phyloP scores from a whole-genome alignment of 257 asterid species.

The Salvia miltiorrhiza region DNA sequence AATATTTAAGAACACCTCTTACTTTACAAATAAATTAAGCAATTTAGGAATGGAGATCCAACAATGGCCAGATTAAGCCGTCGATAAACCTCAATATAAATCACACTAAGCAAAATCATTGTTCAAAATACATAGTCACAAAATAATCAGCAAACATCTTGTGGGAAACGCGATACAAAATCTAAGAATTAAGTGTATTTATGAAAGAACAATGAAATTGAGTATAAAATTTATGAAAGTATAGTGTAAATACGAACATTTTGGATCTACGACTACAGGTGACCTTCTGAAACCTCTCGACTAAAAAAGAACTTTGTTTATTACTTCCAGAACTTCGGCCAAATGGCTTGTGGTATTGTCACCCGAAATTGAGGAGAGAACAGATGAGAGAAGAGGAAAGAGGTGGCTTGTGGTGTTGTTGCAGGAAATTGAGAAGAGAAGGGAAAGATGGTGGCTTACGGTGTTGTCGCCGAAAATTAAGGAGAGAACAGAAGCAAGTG shows the following conservation, averaged over 20 bases:
- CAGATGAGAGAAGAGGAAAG: too few species aligned
- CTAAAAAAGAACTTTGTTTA: constrained; percentile 71
- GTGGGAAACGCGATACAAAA: not conserved
- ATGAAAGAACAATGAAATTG: not conserved
- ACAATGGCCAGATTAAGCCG: constrained; percentile 84
- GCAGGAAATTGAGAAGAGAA: too few species aligned
- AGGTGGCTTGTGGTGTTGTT: too few species aligned
- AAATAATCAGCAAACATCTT: constrained; percentile 15
- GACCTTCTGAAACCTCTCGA: constrained; percentile 81
- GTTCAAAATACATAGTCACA: constrained; percentile 25
- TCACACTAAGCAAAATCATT: constrained; percentile 91
- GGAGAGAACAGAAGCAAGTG: too few species aligned
- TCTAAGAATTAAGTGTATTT: not conserved
- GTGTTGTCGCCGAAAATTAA: too few species aligned
- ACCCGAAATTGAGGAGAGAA: too few species aligned
- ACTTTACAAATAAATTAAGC: too few species aligned
- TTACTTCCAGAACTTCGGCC: constrained; percentile 81
- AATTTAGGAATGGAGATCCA: too few species aligned
- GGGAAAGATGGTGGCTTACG: too few species aligned
- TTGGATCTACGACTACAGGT: constrained; percentile 63
- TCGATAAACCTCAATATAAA: constrained; percentile 92
- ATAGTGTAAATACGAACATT: constrained; percentile 78
- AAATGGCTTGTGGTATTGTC: too few species aligned
- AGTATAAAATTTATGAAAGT: constrained; percentile 1
- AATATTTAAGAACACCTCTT: too few species aligned